Evolutionary conservation across 1,139 yeast genomes (phyloP).

Genomic region (Protomyces pachydermus): DNA sequence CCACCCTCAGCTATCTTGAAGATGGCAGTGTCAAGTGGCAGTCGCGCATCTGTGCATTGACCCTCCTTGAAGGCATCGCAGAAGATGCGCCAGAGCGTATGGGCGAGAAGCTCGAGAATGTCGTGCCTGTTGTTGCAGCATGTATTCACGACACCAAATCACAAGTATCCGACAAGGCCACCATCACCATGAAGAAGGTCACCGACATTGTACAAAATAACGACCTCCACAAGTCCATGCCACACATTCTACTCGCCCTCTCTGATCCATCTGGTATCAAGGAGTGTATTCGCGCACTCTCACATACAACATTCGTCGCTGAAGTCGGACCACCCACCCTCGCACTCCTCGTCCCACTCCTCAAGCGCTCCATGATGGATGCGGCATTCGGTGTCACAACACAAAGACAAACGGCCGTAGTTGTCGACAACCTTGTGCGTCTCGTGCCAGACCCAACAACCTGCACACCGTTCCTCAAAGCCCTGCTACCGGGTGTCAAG

Average conservation of each 20-base stretch:
- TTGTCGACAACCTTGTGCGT: constrained; percentile 91
- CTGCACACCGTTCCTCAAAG: constrained; percentile 81
- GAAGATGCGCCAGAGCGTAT: constrained; percentile 82
- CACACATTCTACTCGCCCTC: constrained; percentile 77
- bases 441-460: constrained; percentile 90
- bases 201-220: constrained; percentile 84
- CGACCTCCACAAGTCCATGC: constrained; percentile 82
- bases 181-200: constrained; percentile 60
- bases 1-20: constrained; percentile 56
- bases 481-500: constrained; percentile 80
- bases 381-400: constrained; percentile 77
- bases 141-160: constrained; percentile 94
- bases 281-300: constrained; percentile 78
- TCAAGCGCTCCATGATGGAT: constrained; percentile 82
- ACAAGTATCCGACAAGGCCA: constrained; percentile 83
- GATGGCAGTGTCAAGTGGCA: constrained; percentile 88
- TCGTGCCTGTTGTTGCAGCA: constrained; percentile 81
- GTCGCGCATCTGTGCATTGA: constrained; percentile 74
- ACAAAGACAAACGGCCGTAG: constrained; percentile 91
- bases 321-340: constrained; percentile 97
- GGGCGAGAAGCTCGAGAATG: constrained; percentile 70
- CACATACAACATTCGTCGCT: constrained; percentile 94
- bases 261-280: constrained; percentile 87
- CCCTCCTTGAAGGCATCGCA: constrained; percentile 63
- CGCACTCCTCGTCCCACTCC: constrained; percentile 82